Percentiles rank a stretch among this genome's conserved stretches.
Evolutionary conservation across 805 yeast species (phyloP).

Genomic region (Wickerhamia fluorescens): DNA sequence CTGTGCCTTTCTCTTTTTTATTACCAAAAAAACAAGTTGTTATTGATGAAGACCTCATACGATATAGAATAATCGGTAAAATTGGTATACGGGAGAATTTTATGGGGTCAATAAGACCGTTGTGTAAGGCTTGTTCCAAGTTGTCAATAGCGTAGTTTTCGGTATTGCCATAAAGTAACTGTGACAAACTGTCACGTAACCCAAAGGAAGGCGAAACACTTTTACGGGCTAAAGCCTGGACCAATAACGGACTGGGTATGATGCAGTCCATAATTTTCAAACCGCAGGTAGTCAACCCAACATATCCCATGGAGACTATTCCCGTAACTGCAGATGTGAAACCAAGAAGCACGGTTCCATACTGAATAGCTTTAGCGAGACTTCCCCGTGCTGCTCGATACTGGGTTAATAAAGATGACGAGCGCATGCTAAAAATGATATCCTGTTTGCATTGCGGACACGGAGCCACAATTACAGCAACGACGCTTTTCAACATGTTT

Average conservation of each 20-base stretch:
- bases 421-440: slow-evolving; percentile 25
- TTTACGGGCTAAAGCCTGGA: slow-evolving; percentile 16
- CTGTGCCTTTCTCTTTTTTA: no score
- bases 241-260: slow-evolving; percentile 26
- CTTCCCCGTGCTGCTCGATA: slow-evolving; percentile 10
- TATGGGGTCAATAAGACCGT: slow-evolving; percentile 28
- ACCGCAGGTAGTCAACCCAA: slow-evolving; percentile 32
- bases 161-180: slow-evolving; percentile 11
- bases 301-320: slow-evolving; percentile 30
- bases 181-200: background rate
- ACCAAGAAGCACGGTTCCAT: slow-evolving; percentile 26
- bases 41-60: slow-evolving; percentile 29
- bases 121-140: slow-evolving; percentile 23
- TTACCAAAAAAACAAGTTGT: slow-evolving; percentile 22
- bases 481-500: no score
- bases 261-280: slow-evolving; percentile 29
- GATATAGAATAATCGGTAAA: slow-evolving; percentile 32
- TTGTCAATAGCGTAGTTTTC: slow-evolving; percentile 8
- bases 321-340: slow-evolving; percentile 36
- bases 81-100: slow-evolving; percentile 31
- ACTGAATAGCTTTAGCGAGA: slow-evolving; percentile 18
- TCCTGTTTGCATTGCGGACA: slow-evolving; percentile 38
- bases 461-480: slow-evolving; percentile 17
- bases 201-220: slow-evolving; percentile 1
- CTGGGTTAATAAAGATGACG: slow-evolving; percentile 19